Evolutionary conservation across 2,329 filamentous ascomycete genomes (phyloP).

Genomic region (Xylaria multiplex): DNA sequence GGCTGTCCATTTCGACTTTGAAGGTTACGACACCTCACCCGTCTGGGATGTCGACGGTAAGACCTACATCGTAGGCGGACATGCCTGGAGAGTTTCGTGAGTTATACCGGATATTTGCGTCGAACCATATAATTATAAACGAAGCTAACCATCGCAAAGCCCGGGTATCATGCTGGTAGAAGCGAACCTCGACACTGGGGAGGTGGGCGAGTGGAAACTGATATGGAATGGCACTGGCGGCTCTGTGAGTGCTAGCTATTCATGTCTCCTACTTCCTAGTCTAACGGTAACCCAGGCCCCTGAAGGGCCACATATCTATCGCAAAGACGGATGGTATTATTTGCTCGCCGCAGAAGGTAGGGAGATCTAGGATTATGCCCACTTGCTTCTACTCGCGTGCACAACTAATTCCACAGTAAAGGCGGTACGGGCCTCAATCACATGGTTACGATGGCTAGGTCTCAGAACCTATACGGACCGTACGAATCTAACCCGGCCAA

Average conservation of each 20-base stretch:
- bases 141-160: conserved; percentile 35
- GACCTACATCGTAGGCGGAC: conserved; percentile 59
- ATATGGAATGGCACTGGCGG: conserved; percentile 62
- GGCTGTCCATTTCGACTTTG: conserved; percentile 59
- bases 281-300: conserved; percentile 47
- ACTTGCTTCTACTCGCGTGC: not conserved
- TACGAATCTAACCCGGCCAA: conserved; percentile 56
- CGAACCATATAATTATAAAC: not conserved
- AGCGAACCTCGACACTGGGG: conserved; percentile 54
- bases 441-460: conserved; percentile 60
- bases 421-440: conserved; percentile 61
- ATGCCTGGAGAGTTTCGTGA: conserved; percentile 51
- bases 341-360: conserved; percentile 62
- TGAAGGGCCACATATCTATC: conserved; percentile 66
- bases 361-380: not conserved
- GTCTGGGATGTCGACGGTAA: conserved; percentile 68
- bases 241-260: conserved; percentile 38
- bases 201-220: conserved; percentile 50
- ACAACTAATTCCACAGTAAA: conserved; percentile 17
- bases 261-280: not conserved
- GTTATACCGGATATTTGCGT: not conserved
- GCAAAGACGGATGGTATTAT: conserved; percentile 63
- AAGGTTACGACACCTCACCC: conserved; percentile 63
- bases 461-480: conserved; percentile 55
- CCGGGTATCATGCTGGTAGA: conserved; percentile 55